Percentiles rank a stretch among this genome's conserved stretches.
These are phyloP conservation scores for Lactarius deliciosus DNA, from an alignment of 768 basidiomycete genomes.

Conservation along the genomic window DNA sequence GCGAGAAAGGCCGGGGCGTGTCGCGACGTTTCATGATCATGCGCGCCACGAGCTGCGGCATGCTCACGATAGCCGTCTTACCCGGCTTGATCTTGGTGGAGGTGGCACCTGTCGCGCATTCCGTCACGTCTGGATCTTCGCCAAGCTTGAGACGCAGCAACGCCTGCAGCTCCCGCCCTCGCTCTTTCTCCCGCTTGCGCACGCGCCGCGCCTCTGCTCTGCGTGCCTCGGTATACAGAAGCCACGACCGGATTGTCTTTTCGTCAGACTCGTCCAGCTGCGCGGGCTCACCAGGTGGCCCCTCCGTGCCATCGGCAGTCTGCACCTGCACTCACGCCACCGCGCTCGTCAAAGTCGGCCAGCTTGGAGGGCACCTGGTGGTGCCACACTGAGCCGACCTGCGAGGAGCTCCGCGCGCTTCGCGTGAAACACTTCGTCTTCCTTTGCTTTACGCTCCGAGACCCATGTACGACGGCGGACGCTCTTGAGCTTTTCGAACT, in stretches of 20 bases:
- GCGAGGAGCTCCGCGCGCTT: constrained; percentile 26
- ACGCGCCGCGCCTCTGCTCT: constrained; percentile 44
- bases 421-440: constrained; percentile 23
- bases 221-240: constrained; percentile 32
- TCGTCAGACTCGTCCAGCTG: constrained; percentile 27
- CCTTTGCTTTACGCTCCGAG: constrained; percentile 29
- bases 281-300: constrained; percentile 40
- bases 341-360: constrained; percentile 35
- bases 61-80: constrained; percentile 31
- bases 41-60: constrained; percentile 47
- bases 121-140: constrained; percentile 30
- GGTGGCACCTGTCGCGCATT: constrained; percentile 32
- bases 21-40: constrained; percentile 49
- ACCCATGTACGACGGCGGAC: constrained; percentile 28
- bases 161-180: constrained; percentile 53
- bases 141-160: constrained; percentile 56
- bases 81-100: constrained; percentile 14
- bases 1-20: constrained; percentile 40
- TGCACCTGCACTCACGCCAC: constrained; percentile 32
- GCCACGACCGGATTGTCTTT: constrained; percentile 35
- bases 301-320: constrained; percentile 40
- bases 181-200: constrained; percentile 54
- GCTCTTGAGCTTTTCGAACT: constrained; percentile 25
- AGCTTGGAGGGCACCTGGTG: constrained; percentile 26
- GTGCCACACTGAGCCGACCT: constrained; percentile 24